Evolutionary conservation across 176 grass and related monocot genomes (phyloP), one percentile per base, ranked within the genome.

Genomic region (Avena eriantha): DNA sequence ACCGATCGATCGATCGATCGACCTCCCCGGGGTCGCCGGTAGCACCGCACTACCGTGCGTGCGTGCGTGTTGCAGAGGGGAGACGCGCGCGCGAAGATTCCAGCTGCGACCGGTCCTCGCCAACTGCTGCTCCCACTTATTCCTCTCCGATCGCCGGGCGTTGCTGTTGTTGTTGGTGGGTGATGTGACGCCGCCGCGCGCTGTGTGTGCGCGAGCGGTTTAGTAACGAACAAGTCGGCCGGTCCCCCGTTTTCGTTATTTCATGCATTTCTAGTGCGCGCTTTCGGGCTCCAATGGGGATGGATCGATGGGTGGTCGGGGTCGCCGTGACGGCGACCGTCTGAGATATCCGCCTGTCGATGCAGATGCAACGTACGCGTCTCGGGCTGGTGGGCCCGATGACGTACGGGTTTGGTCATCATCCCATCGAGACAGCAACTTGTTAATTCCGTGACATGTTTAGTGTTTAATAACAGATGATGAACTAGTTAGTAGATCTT

Each of bases 161-260:
- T 75, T 51, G 79, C 79, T 77, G 69, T 79, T 90, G 69, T 83
- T 90, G 89, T 90, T 87, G 89, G 89, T 87, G 89, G 75, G 8
- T 5, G 89, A 90, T n/a, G 85, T 87, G 89, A 90, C 89, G 74
- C 80, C 2, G 49, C 49, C 84, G 79, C 55, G 26, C 39, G 64
- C 51, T 16, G 15, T 79, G 58, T 16, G 15, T 79, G 58, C 31
- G 4, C 13, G 35, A 7, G 73, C 73, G 85, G 85, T 80, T 80
- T 65, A 84, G 89, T 87, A 84, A 90, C 89, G 80, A 81, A 76
- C 89, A 90, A 87, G 89, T 68, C 72, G 83, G 72, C 59, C 57
- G 35, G 35, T 59, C 88, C 63, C 84, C 75, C 66, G 85, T 87
- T 87, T 87, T 87, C 89, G 89, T 90, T 90, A 90, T 90, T 83